phyloP scores from a whole-genome alignment of 2,329 filamentous ascomycete genomes.

The Diaporthe aspalathi region DNA sequence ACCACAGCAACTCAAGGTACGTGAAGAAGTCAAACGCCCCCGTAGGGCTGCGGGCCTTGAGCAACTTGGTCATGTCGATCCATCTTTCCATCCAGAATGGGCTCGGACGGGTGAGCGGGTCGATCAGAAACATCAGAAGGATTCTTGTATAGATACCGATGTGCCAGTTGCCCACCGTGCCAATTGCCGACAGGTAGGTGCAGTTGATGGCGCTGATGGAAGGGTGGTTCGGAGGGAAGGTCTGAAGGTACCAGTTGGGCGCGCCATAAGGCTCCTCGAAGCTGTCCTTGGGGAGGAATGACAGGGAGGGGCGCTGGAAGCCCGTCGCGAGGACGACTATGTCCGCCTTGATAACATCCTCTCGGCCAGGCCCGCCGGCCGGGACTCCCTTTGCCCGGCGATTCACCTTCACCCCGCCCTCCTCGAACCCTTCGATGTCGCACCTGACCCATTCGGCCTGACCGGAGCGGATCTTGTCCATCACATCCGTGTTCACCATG shows the following conservation, averaged over 20 bases:
- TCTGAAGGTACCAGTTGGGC: conserved; percentile 90
- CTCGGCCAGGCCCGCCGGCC: conserved; percentile 77
- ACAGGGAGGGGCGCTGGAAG: conserved; percentile 78
- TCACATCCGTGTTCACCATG: conserved; percentile 87
- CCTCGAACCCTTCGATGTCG: conserved; percentile 76
- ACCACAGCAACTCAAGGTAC: conserved; percentile 85
- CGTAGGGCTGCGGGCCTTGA: conserved; percentile 77
- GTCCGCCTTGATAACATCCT: conserved; percentile 76
- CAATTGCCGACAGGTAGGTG: conserved; percentile 84
- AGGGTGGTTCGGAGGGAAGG: conserved; percentile 80
- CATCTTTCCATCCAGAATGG: conserved; percentile 83
- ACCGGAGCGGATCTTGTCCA: conserved; percentile 78
- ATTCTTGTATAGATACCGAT: conserved; percentile 91
- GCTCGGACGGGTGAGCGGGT: conserved; percentile 79
- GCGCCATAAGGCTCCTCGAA: conserved; percentile 80
- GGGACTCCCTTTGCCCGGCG: conserved; percentile 78
- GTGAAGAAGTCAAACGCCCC: conserved; percentile 91
- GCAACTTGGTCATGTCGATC: conserved; percentile 83
- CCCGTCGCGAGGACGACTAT: conserved; percentile 87
- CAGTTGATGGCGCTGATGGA: conserved; percentile 84
- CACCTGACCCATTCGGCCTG: conserved; percentile 84
- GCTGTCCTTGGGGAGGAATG: conserved; percentile 78
- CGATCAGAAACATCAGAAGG: conserved; percentile 85
- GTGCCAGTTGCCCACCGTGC: conserved; percentile 87
- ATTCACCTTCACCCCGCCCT: conserved; percentile 76